Evolutionary conservation across 2,329 filamentous ascomycete genomes (phyloP).

Genomic region (Pseudocercospora ulei): DNA sequence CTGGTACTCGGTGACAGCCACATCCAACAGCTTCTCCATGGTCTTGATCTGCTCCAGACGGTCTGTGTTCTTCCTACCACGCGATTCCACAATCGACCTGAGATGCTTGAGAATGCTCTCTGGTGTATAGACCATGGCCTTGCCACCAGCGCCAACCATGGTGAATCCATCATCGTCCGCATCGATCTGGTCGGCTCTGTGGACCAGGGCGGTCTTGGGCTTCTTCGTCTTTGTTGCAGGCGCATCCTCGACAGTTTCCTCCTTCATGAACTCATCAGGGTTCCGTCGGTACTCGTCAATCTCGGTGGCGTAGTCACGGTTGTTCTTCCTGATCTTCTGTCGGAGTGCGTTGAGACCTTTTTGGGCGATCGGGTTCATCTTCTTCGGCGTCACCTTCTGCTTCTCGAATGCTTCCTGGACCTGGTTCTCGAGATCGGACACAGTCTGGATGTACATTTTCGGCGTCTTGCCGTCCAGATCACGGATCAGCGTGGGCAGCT

Average conservation of each 20-base stretch:
- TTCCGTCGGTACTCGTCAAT: slow-evolving; percentile 79
- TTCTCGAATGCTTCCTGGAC: slow-evolving; percentile 91
- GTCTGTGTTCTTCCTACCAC: slow-evolving; percentile 99
- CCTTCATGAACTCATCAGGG: slow-evolving; percentile 80
- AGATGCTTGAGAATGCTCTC: slow-evolving; percentile 98
- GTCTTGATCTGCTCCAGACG: slow-evolving; percentile 86
- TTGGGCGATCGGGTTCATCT: slow-evolving; percentile 95
- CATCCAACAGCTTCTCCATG: slow-evolving; percentile 92
- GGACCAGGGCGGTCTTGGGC: slow-evolving; percentile 41
- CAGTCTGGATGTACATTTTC: slow-evolving; percentile 83
- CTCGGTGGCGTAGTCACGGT: slow-evolving; percentile 82
- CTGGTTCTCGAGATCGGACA: slow-evolving; percentile 86
- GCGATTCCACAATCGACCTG: slow-evolving; percentile 81
- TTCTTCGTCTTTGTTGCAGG: slow-evolving; percentile 45
- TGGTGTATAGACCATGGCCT: slow-evolving; percentile 81
- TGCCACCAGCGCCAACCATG: slow-evolving; percentile 79
- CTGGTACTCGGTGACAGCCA: slow-evolving; percentile 85
- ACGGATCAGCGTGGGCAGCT: slow-evolving; percentile 40
- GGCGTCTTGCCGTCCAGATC: slow-evolving; percentile 64
- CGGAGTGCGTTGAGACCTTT: slow-evolving; percentile 93
- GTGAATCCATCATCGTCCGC: slow-evolving; percentile 79
- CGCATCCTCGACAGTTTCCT: slow-evolving; percentile 63
- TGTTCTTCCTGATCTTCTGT: slow-evolving; percentile 97
- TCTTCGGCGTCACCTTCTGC: slow-evolving; percentile 92
- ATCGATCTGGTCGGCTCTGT: slow-evolving; percentile 44